Evolutionary conservation across 345 rosid genomes (phyloP).

Genomic region (Syzygium aqueum): DNA sequence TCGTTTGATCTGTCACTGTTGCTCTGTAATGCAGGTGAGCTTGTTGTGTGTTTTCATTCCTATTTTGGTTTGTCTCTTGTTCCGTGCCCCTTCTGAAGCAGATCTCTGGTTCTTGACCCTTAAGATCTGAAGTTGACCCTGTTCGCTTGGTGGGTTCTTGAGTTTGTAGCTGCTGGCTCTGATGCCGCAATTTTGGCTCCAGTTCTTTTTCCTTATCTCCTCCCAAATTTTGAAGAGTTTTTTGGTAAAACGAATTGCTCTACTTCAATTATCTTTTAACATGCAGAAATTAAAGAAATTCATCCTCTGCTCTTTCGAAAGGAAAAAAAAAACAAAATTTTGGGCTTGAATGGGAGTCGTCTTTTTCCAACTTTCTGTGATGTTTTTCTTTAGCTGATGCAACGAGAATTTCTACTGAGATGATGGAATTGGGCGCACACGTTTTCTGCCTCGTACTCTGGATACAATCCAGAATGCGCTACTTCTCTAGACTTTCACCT

Average conservation of each 20-base stretch:
- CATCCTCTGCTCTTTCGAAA: not conserved
- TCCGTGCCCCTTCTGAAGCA: not conserved
- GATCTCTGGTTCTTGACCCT: not conserved
- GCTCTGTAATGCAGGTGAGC: not conserved
- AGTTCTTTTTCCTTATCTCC: not conserved
- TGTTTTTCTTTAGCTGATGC: not conserved
- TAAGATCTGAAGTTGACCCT: not conserved
- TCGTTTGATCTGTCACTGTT: not conserved
- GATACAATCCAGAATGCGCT: not conserved
- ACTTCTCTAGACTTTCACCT: not conserved
- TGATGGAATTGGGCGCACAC: not conserved
- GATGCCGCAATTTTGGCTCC: not conserved
- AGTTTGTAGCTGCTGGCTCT: not conserved
- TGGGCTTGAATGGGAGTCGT: not conserved
- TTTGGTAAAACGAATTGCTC: not conserved
- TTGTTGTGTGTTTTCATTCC: not conserved
- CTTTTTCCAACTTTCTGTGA: not conserved
- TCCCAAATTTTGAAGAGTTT: not conserved
- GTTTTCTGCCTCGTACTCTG: not conserved
- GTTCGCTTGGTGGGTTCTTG: not conserved
- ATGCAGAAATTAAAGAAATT: not conserved
- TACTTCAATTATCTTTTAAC: not conserved
- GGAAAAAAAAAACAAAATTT: not conserved
- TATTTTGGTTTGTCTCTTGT: not conserved
- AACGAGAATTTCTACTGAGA: not conserved